These are phyloP conservation scores for Colletotrichum paranaense DNA, from an alignment of 2,329 filamentous ascomycete genomes.

Conservation along the genomic window DNA sequence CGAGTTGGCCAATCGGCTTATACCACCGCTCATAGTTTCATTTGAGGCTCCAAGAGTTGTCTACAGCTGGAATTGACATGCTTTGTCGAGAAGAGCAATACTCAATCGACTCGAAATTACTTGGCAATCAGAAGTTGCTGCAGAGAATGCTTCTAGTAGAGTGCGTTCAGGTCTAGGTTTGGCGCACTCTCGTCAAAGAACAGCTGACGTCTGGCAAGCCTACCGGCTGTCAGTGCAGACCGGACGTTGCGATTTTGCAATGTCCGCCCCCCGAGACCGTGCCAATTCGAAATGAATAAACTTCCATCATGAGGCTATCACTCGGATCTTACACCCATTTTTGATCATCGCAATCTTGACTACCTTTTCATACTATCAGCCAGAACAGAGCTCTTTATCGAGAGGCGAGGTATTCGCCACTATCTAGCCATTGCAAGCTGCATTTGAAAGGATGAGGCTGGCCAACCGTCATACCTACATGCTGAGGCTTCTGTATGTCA, in stretches of 20 bases:
- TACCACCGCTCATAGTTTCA: not conserved
- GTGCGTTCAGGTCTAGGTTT: not conserved
- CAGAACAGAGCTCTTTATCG: not conserved
- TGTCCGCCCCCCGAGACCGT: constrained; percentile 1
- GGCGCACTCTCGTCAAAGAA: not conserved
- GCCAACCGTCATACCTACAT: not conserved
- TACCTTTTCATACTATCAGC: not conserved
- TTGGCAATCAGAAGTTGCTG: not conserved
- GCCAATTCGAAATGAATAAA: not conserved
- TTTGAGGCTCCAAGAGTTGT: not conserved
- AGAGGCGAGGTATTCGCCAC: not conserved
- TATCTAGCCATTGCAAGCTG: not conserved
- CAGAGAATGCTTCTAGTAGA: not conserved
- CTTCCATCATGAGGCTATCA: not conserved
- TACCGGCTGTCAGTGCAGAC: not conserved
- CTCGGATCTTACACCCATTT: not conserved
- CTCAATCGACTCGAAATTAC: not conserved
- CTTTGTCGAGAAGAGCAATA: not conserved
- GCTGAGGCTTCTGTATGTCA: not conserved
- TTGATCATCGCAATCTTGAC: not conserved
- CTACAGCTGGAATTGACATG: not conserved
- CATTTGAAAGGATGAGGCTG: not conserved
- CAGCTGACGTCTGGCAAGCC: not conserved
- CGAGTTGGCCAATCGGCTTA: not conserved
- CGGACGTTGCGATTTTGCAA: not conserved